These are phyloP conservation scores for Infundibulicybe gibba DNA, from an alignment of 768 basidiomycete genomes.

Conservation along the genomic window DNA sequence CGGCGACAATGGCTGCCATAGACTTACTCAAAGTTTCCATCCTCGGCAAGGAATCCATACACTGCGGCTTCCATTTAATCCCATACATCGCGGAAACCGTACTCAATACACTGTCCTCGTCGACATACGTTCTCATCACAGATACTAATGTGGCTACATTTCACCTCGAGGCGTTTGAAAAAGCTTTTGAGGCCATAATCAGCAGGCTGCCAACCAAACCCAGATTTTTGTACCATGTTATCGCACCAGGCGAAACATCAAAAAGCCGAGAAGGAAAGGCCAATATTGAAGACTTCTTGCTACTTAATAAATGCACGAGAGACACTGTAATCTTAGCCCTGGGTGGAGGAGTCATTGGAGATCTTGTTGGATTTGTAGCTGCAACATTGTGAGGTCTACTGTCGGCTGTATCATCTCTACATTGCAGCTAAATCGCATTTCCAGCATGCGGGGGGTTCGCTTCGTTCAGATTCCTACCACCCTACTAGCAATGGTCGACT, in stretches of 20 bases:
- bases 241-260: constrained; percentile 89
- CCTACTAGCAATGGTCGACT: constrained; percentile 97
- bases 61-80: constrained; percentile 90
- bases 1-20: constrained; percentile 32
- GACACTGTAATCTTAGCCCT: constrained; percentile 92
- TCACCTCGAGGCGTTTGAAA: constrained; percentile 68
- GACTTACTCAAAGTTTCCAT: constrained; percentile 81
- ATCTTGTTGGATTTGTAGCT: constrained; percentile 94
- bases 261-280: constrained; percentile 93
- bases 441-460: constrained; percentile 94
- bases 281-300: constrained; percentile 88
- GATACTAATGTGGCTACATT: constrained; percentile 86
- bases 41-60: constrained; percentile 82
- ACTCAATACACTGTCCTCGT: constrained; percentile 64
- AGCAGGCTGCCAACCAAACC: constrained; percentile 29
- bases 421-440: constrained; percentile 5
- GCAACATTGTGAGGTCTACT: constrained; percentile 81
- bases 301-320: constrained; percentile 84
- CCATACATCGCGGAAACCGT: constrained; percentile 82
- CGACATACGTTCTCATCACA: constrained; percentile 89
- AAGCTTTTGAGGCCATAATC: constrained; percentile 49
- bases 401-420: too few species aligned
- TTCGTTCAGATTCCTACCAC: constrained; percentile 97
- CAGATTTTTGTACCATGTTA: constrained; percentile 73
- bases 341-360: constrained; percentile 96